Conservation (phyloP, 2,329 filamentous ascomycete species). For the Pyrenophora teres region DNA sequence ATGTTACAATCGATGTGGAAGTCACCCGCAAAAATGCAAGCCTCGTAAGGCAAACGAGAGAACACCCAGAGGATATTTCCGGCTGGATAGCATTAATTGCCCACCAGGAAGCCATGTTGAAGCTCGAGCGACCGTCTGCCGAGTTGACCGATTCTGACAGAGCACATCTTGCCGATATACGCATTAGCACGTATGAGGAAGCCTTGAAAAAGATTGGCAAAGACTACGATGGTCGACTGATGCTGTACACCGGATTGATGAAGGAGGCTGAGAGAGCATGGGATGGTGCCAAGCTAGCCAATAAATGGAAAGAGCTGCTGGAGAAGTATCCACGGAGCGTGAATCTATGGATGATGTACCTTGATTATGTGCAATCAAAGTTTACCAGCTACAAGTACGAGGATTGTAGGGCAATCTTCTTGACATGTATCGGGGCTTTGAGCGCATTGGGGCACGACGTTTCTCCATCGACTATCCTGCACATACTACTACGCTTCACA, state of each 20-base stretch:
- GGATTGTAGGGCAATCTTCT: slow-evolving; percentile 63
- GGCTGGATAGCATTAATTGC: slow-evolving; percentile 79
- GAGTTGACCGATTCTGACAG: slow-evolving; percentile 64
- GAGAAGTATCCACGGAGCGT: slow-evolving; percentile 62
- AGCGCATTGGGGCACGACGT: background rate
- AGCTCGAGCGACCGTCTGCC: slow-evolving; percentile 51
- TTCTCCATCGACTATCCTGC: slow-evolving; percentile 52
- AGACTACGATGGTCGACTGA: slow-evolving; percentile 56
- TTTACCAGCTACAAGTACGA: slow-evolving; percentile 72
- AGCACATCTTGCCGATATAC: slow-evolving; percentile 75
- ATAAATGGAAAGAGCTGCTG: slow-evolving; percentile 69
- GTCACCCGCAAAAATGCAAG: slow-evolving; percentile 61
- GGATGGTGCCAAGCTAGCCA: slow-evolving; percentile 64
- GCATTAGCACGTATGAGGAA: slow-evolving; percentile 77
- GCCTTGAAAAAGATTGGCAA: slow-evolving; percentile 65
- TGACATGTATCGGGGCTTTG: slow-evolving; percentile 59
- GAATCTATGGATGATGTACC: slow-evolving; percentile 71
- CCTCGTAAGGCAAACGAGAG: slow-evolving; percentile 67
- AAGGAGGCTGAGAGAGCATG: slow-evolving; percentile 75
- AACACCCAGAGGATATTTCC: slow-evolving; percentile 68
- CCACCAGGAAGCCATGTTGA: slow-evolving; percentile 73
- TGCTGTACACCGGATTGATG: slow-evolving; percentile 71
- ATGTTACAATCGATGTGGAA: slow-evolving; percentile 26
- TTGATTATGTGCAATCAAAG: slow-evolving; percentile 72
- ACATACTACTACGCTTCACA: slow-evolving; percentile 76